These are phyloP conservation scores for Yamadazyma philogaea DNA, from an alignment of 805 yeast species.

Conservation along the genomic window DNA sequence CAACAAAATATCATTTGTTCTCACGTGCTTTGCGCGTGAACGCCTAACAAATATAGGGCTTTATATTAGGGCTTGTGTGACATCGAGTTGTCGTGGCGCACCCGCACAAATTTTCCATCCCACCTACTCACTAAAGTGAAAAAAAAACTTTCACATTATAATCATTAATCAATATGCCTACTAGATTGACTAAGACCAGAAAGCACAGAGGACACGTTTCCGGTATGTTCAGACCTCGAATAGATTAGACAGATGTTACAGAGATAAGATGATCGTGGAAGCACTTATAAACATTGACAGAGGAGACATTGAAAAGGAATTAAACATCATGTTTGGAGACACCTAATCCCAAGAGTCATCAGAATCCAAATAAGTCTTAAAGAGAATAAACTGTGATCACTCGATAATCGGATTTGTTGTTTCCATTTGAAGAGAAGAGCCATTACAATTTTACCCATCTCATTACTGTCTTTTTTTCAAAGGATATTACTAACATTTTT, in stretches of 20 bases:
- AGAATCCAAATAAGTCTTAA: too few species aligned
- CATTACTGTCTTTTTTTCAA: neutral
- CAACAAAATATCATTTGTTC: too few species aligned
- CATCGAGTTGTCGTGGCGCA: slow-evolving; percentile 7
- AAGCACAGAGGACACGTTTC: slow-evolving; percentile 99
- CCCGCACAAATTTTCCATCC: slow-evolving; percentile 5
- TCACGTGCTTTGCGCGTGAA: neutral
- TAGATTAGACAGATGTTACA: neutral
- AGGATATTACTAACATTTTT: slow-evolving; percentile 29
- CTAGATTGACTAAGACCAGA: slow-evolving; percentile 99
- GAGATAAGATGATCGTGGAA: neutral
- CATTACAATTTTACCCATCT: too few species aligned
- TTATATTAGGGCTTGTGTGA: slow-evolving; percentile 7
- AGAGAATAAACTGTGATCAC: too few species aligned
- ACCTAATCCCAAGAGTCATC: neutral
- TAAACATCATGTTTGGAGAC: neutral
- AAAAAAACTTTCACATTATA: slow-evolving; percentile 7
- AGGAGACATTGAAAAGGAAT: neutral
- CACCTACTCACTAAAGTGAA: slow-evolving; percentile 10
- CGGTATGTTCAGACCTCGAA: slow-evolving; percentile 60
- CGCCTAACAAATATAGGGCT: neutral
- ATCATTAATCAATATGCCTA: slow-evolving; percentile 67
- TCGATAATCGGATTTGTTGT: too few species aligned
- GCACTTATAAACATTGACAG: neutral
- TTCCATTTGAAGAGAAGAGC: too few species aligned